Conservation (phyloP, 345 rosid genomes). For the Crucihimalaya himalaica region DNA sequence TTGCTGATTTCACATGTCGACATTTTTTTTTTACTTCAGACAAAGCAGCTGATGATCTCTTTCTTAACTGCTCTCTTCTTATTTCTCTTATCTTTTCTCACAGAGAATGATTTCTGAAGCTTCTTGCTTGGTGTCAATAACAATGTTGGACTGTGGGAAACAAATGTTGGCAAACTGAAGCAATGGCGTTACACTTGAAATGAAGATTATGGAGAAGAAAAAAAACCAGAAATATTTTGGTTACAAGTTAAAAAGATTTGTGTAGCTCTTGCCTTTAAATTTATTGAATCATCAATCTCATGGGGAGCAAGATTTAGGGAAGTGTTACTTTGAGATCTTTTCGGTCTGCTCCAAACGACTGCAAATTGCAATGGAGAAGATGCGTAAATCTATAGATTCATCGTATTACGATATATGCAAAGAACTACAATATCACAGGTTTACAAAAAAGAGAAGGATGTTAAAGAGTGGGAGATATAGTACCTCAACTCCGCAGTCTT, state of each 20-base stretch:
- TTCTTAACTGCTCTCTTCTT: constrained; percentile 22
- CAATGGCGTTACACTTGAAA: constrained; percentile 23
- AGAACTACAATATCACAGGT: neutral
- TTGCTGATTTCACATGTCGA: constrained; percentile 29
- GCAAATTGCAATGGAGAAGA: constrained; percentile 30
- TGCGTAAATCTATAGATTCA: constrained; percentile 12
- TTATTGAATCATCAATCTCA: constrained; percentile 22
- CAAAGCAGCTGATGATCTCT: constrained; percentile 17
- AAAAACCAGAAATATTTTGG: constrained; percentile 19
- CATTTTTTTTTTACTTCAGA: neutral
- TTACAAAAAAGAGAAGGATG: neutral
- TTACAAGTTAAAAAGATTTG: constrained; percentile 18
- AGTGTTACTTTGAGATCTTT: constrained; percentile 76
- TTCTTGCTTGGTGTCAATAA: constrained; percentile 17
- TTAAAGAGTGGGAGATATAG: neutral
- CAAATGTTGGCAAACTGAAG: constrained; percentile 16
- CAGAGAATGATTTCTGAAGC: neutral
- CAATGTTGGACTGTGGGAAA: neutral
- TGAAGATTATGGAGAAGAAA: neutral
- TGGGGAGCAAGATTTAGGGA: constrained; percentile 42
- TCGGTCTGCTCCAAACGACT: constrained; percentile 90
- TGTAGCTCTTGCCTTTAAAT: constrained; percentile 22
- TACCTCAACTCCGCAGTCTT: constrained; percentile 86
- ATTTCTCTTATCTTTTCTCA: constrained; percentile 4
- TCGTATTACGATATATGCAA: neutral